Base-by-base conservation (phyloP, 2,329 filamentous ascomycete genomes). In the Aspergillus cejpii region DNA sequence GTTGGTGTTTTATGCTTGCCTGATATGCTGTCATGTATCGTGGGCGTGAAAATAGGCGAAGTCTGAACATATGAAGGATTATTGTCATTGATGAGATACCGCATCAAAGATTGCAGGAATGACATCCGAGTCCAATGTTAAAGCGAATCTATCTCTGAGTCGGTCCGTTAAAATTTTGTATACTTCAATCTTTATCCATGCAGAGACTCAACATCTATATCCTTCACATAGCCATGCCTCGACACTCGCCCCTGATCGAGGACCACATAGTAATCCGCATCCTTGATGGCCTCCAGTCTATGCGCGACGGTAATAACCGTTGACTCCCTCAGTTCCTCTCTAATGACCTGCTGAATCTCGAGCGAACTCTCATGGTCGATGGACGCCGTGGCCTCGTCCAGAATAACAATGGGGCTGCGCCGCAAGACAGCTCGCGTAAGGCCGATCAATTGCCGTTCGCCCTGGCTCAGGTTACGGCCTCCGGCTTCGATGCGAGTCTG, bases 281-380 rank as follows among this genome's bases (percentile, higher is more conserved):
- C 74, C 54, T 70, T 73, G 3, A 84, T 79, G 36, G 81, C 80
- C 57, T 81, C 77, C 5, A 81, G 63, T 1, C 81, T 71, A 70
- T 84, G 81, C 15, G 80, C 81, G 63, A 84, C 80, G 1, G 77
- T 81, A 44, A 84, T 74, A 11, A 84, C 80, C 0, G 81, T 84
- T 27, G 63, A 67, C 28, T 63, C 54, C 21, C 51, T 52, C 51
- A 68, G 52, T 46, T 68, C 64, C 39, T 66, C 62, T 2, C 64
- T 46, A 2, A 67, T 52, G 6, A 67, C 60, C 38, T 63, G 59
- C 52, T 68, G 64, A 3, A 67, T 66, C 33, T 67, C 64, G n/a
- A 65, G 55, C 12, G 79, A 78, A 1, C 79, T 83, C 50, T 81
- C 78, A 41, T 74, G 71, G 59, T 84, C 81, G 49, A 83, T 80